phyloP scores from a whole-genome alignment of 106 monocot genomes.

The Alisma plantagoaquatica region DNA sequence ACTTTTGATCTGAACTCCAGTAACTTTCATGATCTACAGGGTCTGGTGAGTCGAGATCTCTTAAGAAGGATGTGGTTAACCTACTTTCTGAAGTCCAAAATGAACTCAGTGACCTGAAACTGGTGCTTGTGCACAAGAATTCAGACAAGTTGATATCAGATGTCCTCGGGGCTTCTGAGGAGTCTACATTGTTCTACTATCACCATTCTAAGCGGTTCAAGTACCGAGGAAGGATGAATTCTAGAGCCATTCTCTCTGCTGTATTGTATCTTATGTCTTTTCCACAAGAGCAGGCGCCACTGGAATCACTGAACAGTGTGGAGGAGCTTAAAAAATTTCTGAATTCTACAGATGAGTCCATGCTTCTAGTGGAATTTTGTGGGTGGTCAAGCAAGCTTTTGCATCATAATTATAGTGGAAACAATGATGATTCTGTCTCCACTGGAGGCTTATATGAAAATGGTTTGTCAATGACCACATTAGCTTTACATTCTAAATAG shows the following conservation, averaged over 20 bases:
- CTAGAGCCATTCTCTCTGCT: conserved; percentile 59
- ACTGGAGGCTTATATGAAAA: conserved; percentile 14
- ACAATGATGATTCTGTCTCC: conserved; percentile 8
- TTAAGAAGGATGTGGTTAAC: conserved; percentile 52
- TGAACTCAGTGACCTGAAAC: conserved; percentile 38
- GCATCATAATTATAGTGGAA: conserved; percentile 21
- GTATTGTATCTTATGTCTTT: conserved; percentile 46
- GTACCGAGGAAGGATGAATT: conserved; percentile 56
- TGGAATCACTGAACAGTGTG: conserved; percentile 33
- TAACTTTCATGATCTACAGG: conserved; percentile 55
- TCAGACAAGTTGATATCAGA: conserved; percentile 72
- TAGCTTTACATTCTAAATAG: too few relatives aligned
- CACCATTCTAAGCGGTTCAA: conserved; percentile 44
- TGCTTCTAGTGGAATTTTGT: conserved; percentile 86
- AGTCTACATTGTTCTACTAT: conserved; percentile 59
- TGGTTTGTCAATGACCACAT: too few relatives aligned
- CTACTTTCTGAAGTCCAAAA: conserved; percentile 22
- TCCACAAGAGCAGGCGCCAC: conserved; percentile 46
- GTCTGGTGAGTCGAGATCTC: conserved; percentile 79
- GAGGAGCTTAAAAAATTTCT: conserved; percentile 56
- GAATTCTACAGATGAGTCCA: conserved; percentile 70
- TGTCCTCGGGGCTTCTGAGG: conserved; percentile 56
- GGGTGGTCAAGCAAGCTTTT: conserved; percentile 73
- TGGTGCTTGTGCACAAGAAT: conserved; percentile 77
- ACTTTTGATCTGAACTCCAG: too few relatives aligned